phyloP scores from a whole-genome alignment of 2,329 filamentous ascomycete genomes.

The Colletotrichum plurivorum region DNA sequence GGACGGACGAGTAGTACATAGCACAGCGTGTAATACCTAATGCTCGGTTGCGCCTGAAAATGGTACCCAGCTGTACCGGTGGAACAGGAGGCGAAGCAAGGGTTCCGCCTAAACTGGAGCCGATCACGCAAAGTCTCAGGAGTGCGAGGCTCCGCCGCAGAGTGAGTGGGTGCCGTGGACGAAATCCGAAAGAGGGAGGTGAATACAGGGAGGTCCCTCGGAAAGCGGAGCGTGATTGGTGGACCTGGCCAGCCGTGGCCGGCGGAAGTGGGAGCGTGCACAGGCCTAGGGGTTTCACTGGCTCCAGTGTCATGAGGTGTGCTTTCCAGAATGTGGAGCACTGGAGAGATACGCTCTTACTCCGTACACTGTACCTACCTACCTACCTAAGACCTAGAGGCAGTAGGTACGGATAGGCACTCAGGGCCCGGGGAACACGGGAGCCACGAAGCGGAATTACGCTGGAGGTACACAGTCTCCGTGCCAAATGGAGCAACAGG shows the following conservation, averaged over 20 bases:
- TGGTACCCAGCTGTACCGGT: neutral
- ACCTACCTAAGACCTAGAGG: no score
- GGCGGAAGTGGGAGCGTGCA: conserved; percentile 16
- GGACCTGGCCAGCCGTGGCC: conserved; percentile 5
- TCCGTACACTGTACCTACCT: no score
- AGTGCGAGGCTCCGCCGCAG: neutral
- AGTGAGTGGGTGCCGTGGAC: conserved; percentile 16
- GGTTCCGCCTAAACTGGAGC: conserved; percentile 10
- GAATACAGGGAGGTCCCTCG: neutral
- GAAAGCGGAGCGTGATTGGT: conserved; percentile 22
- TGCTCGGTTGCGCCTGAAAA: neutral
- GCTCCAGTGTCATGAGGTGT: conserved; percentile 1
- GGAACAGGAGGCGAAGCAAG: conserved; percentile 24
- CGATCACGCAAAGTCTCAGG: conserved; percentile 34
- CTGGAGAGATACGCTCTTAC: neutral
- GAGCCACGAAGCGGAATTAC: no score
- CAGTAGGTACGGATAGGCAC: no score
- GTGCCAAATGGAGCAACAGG: no score
- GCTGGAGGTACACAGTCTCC: no score
- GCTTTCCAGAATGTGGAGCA: neutral
- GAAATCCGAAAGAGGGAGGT: conserved; percentile 23
- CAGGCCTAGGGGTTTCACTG: conserved; percentile 31
- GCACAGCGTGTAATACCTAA: no score
- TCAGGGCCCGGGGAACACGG: no score
- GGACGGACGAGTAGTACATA: no score